Evolutionary conservation across 805 yeast species (phyloP), one percentile per base, ranked within the genome.

Genomic region (Henningerozyma blattae): DNA sequence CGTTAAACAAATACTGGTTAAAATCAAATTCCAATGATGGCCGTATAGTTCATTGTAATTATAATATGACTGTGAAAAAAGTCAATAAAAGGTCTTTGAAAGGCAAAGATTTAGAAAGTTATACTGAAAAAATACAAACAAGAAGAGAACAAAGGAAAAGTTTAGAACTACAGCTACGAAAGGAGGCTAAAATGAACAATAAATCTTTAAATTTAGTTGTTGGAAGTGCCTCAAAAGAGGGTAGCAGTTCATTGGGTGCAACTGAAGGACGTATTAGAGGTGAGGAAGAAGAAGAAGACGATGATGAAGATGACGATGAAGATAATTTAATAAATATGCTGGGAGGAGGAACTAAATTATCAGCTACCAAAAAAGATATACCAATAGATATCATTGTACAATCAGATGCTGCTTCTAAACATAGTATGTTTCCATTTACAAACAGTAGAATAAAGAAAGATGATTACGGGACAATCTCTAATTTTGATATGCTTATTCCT

Each of bases 401-500:
- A 15, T 35, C 44, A 15, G 52, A 32, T 30, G 48, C 45, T 41
- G 46, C 33, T 33, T 45, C 35, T 36, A 52, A 48, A 70, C 50
- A 56, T 67, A 71, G 67, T 29, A 78, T 81, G 82, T 91, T 89
- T 49, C 97, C 95, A 10, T 80, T 63, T 44, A 60, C 72, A 26
- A 68, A 70, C 1, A 68, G 65, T 31, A 71, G 72, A 44, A 61
- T 69, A 17, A 73, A 80, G 43, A 61, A 67, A 31, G 97, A 91
- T 50, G 96, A 89, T 43, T 91, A 89, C 54, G 99, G 99, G 20
- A 77, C 74, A 36, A 58, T 77, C 2, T 75, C 87, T 15, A 76
- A 78, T 40, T 68, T 68, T 28, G 70, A 73, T 26, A 79, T 77
- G 44, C 80, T 77, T 47, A 68, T 64, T 13, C 54, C 58, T 22